Evolutionary conservation across 2,329 filamentous ascomycete genomes (phyloP).

Genomic region (Arthrinium puccinioides): DNA sequence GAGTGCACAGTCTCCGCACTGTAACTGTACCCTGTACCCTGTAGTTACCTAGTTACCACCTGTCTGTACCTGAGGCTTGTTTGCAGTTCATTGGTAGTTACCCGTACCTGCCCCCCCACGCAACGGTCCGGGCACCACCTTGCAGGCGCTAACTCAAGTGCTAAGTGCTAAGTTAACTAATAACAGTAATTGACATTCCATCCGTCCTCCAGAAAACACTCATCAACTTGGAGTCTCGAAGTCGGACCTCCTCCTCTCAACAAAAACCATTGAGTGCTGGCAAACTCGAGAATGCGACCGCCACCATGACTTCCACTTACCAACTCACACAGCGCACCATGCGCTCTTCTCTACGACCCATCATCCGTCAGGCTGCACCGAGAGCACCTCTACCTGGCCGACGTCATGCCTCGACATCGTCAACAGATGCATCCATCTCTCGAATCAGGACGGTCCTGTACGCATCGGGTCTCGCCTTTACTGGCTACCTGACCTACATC

Average conservation of each 20-base stretch:
- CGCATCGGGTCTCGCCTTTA: slow-evolving; percentile 31
- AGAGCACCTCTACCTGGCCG: not conserved
- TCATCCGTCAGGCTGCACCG: not conserved
- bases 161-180: no score
- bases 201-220: no score
- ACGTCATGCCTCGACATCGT: not conserved
- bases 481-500: slow-evolving; percentile 47
- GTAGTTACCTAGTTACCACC: no score
- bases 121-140: no score
- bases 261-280: slow-evolving; percentile 1
- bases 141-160: no score
- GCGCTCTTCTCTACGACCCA: slow-evolving; percentile 1
- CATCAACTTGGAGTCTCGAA: not conserved
- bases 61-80: no score
- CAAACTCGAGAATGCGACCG: not conserved
- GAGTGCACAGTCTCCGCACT: no score
- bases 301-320: slow-evolving; percentile 1
- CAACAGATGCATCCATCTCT: not conserved
- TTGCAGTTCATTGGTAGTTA: no score
- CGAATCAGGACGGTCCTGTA: slow-evolving; percentile 30
- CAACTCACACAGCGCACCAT: slow-evolving; percentile 1
- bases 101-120: no score
- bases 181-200: no score
- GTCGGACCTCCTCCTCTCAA: not conserved
- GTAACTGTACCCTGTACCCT: no score